Evolutionary conservation across 345 rosid species (phyloP).

Genomic region (Hypericum androsaemum): DNA sequence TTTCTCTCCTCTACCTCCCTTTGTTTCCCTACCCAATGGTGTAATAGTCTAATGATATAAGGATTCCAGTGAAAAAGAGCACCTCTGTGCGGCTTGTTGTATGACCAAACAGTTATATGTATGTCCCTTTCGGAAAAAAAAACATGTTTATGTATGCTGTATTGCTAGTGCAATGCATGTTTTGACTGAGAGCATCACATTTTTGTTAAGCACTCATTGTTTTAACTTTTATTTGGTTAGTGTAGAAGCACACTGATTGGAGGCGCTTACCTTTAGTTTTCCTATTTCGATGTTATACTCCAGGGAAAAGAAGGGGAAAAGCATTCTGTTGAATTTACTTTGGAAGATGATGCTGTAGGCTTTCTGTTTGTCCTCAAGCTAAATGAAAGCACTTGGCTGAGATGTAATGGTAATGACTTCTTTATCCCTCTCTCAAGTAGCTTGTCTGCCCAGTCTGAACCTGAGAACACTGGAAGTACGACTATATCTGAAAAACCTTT

Average conservation of each 20-base stretch:
- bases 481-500: conserved; percentile 21
- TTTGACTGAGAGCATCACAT: no score
- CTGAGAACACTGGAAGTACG: conserved; percentile 22
- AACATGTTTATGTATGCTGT: no score
- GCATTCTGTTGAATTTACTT: conserved; percentile 45
- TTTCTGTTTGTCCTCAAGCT: conserved; percentile 82
- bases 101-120: no score
- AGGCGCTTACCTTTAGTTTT: conserved; percentile 4
- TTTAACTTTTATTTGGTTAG: no score
- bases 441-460: conserved; percentile 21
- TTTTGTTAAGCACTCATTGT: no score
- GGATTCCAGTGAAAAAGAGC: no score
- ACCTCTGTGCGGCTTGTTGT: no score
- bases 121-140: no score
- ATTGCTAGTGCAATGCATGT: no score
- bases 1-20: no score
- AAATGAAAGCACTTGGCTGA: conserved; percentile 60
- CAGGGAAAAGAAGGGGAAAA: conserved; percentile 54
- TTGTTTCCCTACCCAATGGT: no score
- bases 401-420: conserved; percentile 61
- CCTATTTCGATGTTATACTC: conserved; percentile 19
- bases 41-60: no score
- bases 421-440: conserved; percentile 51
- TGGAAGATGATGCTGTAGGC: conserved; percentile 51
- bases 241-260: background rate